Percentiles rank a stretch among this genome's conserved stretches.
Conservation (phyloP, 495 filamentous ascomycete genomes). For the Beverwykella pulmonaria region DNA sequence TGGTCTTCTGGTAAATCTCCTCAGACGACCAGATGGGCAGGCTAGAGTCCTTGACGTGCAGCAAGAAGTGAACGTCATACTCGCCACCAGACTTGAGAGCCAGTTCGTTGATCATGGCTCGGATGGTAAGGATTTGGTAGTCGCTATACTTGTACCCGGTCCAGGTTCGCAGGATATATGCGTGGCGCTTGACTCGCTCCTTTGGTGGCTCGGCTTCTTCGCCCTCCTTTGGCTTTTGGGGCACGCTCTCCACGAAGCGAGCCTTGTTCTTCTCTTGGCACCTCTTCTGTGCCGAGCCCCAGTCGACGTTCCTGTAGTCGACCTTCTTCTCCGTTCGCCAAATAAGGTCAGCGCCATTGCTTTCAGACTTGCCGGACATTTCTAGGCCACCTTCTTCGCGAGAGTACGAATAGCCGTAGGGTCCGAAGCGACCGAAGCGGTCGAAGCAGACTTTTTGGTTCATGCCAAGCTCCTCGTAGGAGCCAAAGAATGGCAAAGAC, state of each 20-base stretch:
- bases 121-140: slow-evolving; percentile 50
- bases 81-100: slow-evolving; percentile 58
- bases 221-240: slow-evolving; percentile 11
- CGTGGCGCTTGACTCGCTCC: slow-evolving; percentile 44
- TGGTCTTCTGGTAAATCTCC: slow-evolving; percentile 53
- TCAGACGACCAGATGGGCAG: slow-evolving; percentile 57
- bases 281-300: slow-evolving; percentile 44
- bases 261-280: slow-evolving; percentile 50
- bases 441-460: slow-evolving; percentile 48
- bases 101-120: slow-evolving; percentile 60
- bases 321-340: slow-evolving; percentile 41
- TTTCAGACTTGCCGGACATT: slow-evolving; percentile 42
- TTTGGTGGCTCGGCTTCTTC: slow-evolving; percentile 31
- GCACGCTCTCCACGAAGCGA: slow-evolving; percentile 39
- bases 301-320: slow-evolving; percentile 45
- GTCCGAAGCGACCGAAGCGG: slow-evolving; percentile 46
- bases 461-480: slow-evolving; percentile 45
- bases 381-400: slow-evolving; percentile 44
- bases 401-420: slow-evolving; percentile 50
- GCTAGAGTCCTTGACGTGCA: slow-evolving; percentile 59
- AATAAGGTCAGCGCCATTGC: slow-evolving; percentile 43
- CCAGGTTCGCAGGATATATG: slow-evolving; percentile 49
- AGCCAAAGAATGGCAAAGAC: slow-evolving; percentile 45
- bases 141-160: slow-evolving; percentile 46
- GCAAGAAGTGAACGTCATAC: slow-evolving; percentile 61